Evolutionary conservation across 306 rosid genomes (phyloP).

Genomic region (Geum urbanum): DNA sequence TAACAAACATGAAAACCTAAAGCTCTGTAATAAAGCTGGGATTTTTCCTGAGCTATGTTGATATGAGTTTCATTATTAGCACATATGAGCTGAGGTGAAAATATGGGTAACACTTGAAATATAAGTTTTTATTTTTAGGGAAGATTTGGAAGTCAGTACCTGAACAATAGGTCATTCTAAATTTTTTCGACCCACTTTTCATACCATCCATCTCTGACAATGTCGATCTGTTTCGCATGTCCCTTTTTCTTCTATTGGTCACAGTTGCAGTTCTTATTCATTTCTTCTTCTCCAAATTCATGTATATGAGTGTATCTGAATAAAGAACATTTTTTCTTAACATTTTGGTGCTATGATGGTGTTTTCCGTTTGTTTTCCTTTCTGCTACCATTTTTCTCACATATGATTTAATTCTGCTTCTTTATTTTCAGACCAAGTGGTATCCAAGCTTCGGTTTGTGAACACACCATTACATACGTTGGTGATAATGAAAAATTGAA

Average conservation of each 20-base stretch:
- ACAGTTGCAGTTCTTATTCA: background rate
- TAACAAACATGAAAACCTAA: background rate
- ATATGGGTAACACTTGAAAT: background rate
- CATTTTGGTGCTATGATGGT: background rate
- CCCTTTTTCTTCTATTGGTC: background rate
- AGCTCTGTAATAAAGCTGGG: background rate
- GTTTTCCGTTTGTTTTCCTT: background rate
- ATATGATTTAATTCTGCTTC: background rate
- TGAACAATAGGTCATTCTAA: background rate
- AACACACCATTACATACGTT: slow-evolving; percentile 72
- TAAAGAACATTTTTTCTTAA: background rate
- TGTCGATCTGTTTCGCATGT: background rate
- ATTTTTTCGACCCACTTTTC: background rate
- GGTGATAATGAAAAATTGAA: slow-evolving; percentile 48
- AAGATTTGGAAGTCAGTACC: background rate
- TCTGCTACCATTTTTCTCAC: background rate
- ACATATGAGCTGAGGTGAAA: background rate
- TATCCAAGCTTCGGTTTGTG: slow-evolving; percentile 90
- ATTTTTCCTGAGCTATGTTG: background rate
- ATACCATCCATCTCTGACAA: too few relatives aligned
- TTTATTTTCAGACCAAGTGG: slow-evolving; percentile 69
- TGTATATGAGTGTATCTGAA: background rate
- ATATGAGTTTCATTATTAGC: background rate
- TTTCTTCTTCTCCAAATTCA: background rate
- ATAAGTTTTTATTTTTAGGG: background rate